Percentiles rank a stretch among this genome's conserved stretches.
Conservation (phyloP, 163 green algal genomes). For the Prototheca cutis region DNA sequence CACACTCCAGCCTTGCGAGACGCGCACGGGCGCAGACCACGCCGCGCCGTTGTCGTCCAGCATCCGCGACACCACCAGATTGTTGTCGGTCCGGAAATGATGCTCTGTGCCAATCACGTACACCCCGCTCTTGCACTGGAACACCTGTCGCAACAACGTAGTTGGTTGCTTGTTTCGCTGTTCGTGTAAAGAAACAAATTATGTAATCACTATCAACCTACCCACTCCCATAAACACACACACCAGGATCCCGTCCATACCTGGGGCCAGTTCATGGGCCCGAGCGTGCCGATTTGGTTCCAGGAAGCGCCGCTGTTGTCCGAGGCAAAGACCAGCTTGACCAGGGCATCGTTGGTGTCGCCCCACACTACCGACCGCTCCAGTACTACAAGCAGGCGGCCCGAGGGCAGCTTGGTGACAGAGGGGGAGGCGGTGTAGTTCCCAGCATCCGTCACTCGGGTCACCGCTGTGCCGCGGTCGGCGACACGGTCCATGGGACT, state of each 20-base stretch:
- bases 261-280: slow-evolving; percentile 28
- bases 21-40: background rate
- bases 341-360: slow-evolving; percentile 9
- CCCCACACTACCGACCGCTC: slow-evolving; percentile 18
- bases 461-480: background rate
- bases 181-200: no score
- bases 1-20: background rate
- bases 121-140: slow-evolving; percentile 12
- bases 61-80: slow-evolving; percentile 25
- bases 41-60: slow-evolving; percentile 10
- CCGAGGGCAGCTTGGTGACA: slow-evolving; percentile 11
- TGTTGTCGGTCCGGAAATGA: slow-evolving; percentile 24
- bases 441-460: slow-evolving; percentile 6
- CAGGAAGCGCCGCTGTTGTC: slow-evolving; percentile 18
- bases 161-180: no score
- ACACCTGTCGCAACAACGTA: no score
- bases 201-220: no score
- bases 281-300: slow-evolving; percentile 7
- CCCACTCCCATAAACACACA: no score
- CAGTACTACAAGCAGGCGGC: slow-evolving; percentile 18
- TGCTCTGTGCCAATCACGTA: slow-evolving; percentile 30
- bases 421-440: slow-evolving; percentile 19
- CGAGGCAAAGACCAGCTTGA: slow-evolving; percentile 17
- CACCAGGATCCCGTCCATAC: background rate
- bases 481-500: slow-evolving; percentile 1